Evolutionary conservation across 768 basidiomycete genomes (phyloP).

Genomic region (Artomyces pyxidatus): DNA sequence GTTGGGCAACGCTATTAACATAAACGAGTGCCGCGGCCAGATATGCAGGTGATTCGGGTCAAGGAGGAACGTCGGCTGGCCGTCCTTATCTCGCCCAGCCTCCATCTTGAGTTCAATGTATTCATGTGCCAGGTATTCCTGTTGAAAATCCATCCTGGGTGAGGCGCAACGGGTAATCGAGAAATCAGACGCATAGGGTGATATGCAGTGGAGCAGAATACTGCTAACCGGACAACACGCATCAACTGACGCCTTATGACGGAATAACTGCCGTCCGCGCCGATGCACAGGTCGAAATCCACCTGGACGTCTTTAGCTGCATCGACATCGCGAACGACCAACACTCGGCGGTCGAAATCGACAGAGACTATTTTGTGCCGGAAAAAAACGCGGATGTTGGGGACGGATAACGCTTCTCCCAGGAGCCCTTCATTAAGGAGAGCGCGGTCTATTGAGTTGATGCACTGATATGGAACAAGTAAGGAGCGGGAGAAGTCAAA

Average conservation of each 20-base stretch:
- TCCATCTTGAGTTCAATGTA: constrained; percentile 97
- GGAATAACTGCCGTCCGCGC: constrained; percentile 93
- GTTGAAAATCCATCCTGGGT: constrained; percentile 86
- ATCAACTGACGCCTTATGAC: constrained; percentile 90
- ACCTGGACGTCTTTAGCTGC: constrained; percentile 36
- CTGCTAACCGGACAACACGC: constrained; percentile 77
- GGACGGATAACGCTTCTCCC: constrained; percentile 55
- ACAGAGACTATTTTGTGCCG: constrained; percentile 69
- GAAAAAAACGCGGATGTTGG: constrained; percentile 67
- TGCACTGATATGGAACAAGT: constrained; percentile 49
- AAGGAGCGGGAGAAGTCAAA: constrained; percentile 21
- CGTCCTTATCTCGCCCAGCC: constrained; percentile 54
- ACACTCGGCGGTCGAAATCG: constrained; percentile 61
- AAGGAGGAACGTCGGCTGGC: constrained; percentile 66
- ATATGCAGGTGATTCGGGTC: constrained; percentile 97
- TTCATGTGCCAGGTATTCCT: constrained; percentile 92
- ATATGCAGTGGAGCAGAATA: constrained; percentile 22
- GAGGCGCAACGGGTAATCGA: constrained; percentile 10
- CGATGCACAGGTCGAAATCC: constrained; percentile 75
- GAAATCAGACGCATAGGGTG: too few species aligned
- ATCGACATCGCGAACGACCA: constrained; percentile 42
- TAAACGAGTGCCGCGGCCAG: constrained; percentile 98
- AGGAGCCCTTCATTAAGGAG: constrained; percentile 84
- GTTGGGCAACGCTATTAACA: constrained; percentile 98
- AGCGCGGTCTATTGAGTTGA: constrained; percentile 88